Base-by-base conservation (phyloP, 2,329 filamentous ascomycete genomes). In the Colletotrichum salicis region DNA sequence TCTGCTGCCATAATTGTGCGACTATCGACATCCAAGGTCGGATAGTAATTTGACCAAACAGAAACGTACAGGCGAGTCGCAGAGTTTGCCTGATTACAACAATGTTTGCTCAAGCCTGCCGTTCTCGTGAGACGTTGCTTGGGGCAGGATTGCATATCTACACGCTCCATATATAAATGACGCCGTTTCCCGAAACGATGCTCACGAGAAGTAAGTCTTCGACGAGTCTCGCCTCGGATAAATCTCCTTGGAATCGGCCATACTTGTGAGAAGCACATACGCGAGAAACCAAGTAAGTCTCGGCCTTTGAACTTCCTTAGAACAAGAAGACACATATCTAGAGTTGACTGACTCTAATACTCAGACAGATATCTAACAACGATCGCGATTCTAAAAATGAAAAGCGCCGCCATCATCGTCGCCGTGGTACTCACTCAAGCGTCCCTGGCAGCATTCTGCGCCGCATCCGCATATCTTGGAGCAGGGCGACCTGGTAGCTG, bases 381-480 rank as follows among this genome's bases (percentile, higher is more conserved):
- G 7, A 56, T 24, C 13, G 2, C 15, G 29, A 22, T 4, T 12
- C 27, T 19, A 0, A 55, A 27, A 2, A 67, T 71, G 69, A 71
- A 37, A 6, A 7, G 15, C 1, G 22, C 27, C 0, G 5, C 19
- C 13, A 3, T 70, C 2, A 19, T 70, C 0, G 8, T 35, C 6
- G 15, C 33, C 1, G 5, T 24, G 1, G 12, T 29, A 0, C 22
- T 71, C 33, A 11, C 45, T 0, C 15, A 35, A 3, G 22, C 10
- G 13, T 45, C 70, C 2, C 11, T 31, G 15, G 65, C 70, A 4
- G 48, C 54, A 5, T 70, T 64, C 55, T 72, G 70, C 13, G 70
- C 62, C 1, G 60, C 54, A 29, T 72, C 70, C 0, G 70, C 70
- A 13, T 72, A 72, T 13, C 11, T 70, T 1, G 70, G 70, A 5